These are phyloP conservation scores for Aspergillus pseudoterreus DNA, from an alignment of 2,329 filamentous ascomycete genomes.

Conservation along the genomic window DNA sequence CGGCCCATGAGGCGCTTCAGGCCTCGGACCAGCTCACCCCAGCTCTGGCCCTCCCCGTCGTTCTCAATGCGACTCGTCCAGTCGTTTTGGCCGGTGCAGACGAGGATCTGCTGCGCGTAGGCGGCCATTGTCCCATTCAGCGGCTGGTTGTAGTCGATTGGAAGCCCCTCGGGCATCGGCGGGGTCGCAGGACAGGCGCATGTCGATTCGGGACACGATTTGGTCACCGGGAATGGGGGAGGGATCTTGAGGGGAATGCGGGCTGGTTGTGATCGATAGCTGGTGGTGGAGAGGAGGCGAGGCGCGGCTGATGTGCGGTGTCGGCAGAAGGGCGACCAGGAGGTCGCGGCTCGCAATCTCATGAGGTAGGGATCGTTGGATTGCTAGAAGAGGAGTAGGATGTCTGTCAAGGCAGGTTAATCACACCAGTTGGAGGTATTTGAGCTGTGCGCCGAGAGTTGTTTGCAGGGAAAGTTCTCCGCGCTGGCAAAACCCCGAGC, in stretches of 20 bases:
- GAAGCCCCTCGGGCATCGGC: slow-evolving; percentile 64
- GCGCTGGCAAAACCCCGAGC: slow-evolving; percentile 2
- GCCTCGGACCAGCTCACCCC: slow-evolving; percentile 55
- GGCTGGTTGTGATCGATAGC: slow-evolving; percentile 11
- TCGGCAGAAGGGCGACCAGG: not conserved
- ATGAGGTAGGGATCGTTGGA: not conserved
- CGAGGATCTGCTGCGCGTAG: slow-evolving; percentile 77
- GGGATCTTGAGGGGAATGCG: slow-evolving; percentile 34
- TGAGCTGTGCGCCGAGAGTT: not conserved
- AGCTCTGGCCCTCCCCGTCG: slow-evolving; percentile 55
- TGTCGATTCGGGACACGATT: slow-evolving; percentile 68
- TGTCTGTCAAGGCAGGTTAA: no score
- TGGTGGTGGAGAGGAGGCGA: slow-evolving; percentile 22
- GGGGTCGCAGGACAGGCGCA: slow-evolving; percentile 72
- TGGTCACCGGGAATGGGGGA: slow-evolving; percentile 45
- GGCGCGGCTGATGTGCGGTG: slow-evolving; percentile 2
- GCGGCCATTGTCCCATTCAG: slow-evolving; percentile 73
- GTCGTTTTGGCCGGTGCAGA: slow-evolving; percentile 75
- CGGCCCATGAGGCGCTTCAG: slow-evolving; percentile 66
- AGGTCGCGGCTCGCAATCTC: slow-evolving; percentile 1
- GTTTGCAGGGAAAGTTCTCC: not conserved
- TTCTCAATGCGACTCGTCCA: slow-evolving; percentile 85
- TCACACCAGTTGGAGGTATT: no score
- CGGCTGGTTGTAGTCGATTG: slow-evolving; percentile 67
- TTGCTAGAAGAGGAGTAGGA: not conserved